A percentile compares a stretch with the other conserved stretches of the same genome.
phyloP scores from a whole-genome alignment of 2,329 filamentous ascomycete genomes.

The Zarea fungicola region DNA sequence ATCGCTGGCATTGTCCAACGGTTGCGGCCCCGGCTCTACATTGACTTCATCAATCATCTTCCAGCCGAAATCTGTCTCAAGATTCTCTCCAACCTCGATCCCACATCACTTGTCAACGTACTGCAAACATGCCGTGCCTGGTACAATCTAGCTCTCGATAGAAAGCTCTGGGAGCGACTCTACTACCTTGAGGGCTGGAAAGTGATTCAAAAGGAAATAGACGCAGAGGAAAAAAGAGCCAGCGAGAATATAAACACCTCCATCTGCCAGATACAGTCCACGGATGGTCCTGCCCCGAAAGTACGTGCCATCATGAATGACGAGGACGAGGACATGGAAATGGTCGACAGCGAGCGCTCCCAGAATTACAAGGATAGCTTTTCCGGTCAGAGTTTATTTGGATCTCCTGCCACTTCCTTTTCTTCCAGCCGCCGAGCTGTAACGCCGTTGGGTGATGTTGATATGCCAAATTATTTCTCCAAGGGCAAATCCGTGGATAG shows the following conservation, averaged over 20 bases:
- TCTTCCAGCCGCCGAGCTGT: constrained; percentile 23
- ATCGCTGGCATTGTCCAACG: constrained; percentile 76
- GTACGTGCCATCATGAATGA: constrained; percentile 47
- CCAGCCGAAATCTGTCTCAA: constrained; percentile 88
- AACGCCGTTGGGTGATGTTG: constrained; percentile 24
- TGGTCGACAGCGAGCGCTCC: constrained; percentile 34
- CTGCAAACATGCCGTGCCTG: constrained; percentile 76
- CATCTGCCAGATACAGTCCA: constrained; percentile 37
- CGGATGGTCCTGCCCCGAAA: constrained; percentile 50
- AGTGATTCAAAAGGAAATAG: constrained; percentile 60
- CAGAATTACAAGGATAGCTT: constrained; percentile 21
- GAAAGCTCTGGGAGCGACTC: constrained; percentile 77
- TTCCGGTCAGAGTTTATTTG: constrained; percentile 28
- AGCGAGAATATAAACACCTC: constrained; percentile 39
- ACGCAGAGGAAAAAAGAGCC: constrained; percentile 57
- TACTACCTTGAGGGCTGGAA: constrained; percentile 87
- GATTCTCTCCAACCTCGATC: constrained; percentile 80
- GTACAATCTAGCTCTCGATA: constrained; percentile 75
- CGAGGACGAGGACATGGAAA: constrained; percentile 48
- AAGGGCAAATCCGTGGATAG: constrained; percentile 28
- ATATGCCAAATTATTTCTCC: constrained; percentile 22
- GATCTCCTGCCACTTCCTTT: constrained; percentile 28
- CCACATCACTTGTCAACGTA: constrained; percentile 71
- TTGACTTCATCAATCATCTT: constrained; percentile 82
- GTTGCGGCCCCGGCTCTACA: constrained; percentile 78